These are phyloP conservation scores for Wickerhamomyces kurtzmanii DNA, from an alignment of 805 yeast genomes.

Conservation along the genomic window DNA sequence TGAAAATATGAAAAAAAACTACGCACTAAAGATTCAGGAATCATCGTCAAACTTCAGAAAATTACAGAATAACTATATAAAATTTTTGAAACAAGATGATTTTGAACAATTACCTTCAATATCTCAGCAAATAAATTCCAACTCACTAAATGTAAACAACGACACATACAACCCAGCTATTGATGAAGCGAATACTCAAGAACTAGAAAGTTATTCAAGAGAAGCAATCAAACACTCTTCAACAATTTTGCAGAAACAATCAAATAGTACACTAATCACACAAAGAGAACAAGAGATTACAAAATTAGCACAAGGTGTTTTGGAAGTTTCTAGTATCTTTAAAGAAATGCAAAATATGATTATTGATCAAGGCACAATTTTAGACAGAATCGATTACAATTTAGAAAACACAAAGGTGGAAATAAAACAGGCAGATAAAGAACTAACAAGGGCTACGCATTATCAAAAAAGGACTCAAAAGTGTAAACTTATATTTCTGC, in stretches of 20 bases:
- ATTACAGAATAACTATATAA: slow-evolving; percentile 82
- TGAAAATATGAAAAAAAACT: slow-evolving; percentile 71
- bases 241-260: slow-evolving; percentile 21
- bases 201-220: slow-evolving; percentile 41
- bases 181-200: slow-evolving; percentile 25
- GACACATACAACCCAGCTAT: slow-evolving; percentile 14
- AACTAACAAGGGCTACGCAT: slow-evolving; percentile 62
- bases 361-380: slow-evolving; percentile 89
- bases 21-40: slow-evolving; percentile 80
- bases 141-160: slow-evolving; percentile 1
- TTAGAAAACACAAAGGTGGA: slow-evolving; percentile 71
- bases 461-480: slow-evolving; percentile 87
- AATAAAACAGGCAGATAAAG: slow-evolving; percentile 67
- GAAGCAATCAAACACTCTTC: slow-evolving; percentile 42
- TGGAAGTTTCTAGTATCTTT: slow-evolving; percentile 89
- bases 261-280: slow-evolving; percentile 33
- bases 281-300: slow-evolving; percentile 87
- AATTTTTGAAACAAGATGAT: slow-evolving; percentile 75
- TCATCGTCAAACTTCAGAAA: slow-evolving; percentile 71
- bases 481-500: slow-evolving; percentile 74
- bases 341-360: slow-evolving; percentile 87
- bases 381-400: slow-evolving; percentile 92
- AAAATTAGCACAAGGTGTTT: slow-evolving; percentile 85
- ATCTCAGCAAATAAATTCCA: slow-evolving; percentile 9
- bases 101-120: slow-evolving; percentile 33